These are phyloP conservation scores for Syzygium oleosum DNA, from an alignment of 345 rosid genomes.

Conservation along the genomic window DNA sequence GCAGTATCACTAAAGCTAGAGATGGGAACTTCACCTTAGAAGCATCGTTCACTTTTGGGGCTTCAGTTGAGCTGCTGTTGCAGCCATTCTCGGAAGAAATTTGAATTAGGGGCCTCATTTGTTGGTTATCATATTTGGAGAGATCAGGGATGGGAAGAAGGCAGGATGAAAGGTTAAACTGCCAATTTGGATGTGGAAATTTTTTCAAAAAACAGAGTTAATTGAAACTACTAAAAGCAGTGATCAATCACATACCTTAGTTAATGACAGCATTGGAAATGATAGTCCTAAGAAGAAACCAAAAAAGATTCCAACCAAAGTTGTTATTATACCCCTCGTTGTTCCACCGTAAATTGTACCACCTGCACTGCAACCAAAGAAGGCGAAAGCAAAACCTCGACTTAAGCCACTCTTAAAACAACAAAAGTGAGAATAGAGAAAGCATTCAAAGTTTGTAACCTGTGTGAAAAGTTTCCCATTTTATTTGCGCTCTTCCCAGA, in stretches of 20 bases:
- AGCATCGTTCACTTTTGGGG: neutral
- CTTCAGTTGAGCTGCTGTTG: neutral
- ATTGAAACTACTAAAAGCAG: neutral
- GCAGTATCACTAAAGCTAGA: neutral
- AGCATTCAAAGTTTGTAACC: constrained; percentile 28
- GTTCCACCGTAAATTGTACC: constrained; percentile 55
- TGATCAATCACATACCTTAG: constrained; percentile 43
- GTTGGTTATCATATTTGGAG: constrained; percentile 33
- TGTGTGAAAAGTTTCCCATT: constrained; percentile 62
- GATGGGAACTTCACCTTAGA: neutral
- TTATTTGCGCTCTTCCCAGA: constrained; percentile 18
- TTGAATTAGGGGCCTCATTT: constrained; percentile 29
- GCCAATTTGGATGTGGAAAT: constrained; percentile 7
- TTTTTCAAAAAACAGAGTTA: neutral
- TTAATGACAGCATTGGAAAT: constrained; percentile 55
- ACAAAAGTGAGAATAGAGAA: neutral
- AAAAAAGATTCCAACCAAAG: constrained; percentile 63
- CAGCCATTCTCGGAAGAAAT: constrained; percentile 21
- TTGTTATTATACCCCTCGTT: constrained; percentile 52
- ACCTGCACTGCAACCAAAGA: constrained; percentile 35
- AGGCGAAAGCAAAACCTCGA: neutral
- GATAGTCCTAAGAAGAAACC: constrained; percentile 82
- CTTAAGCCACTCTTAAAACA: neutral
- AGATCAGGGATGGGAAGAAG: constrained; percentile 43
- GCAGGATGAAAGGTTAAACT: constrained; percentile 63